Percentiles rank a stretch among this genome's conserved stretches.
These are phyloP conservation scores for Fusarium irregulare DNA, from an alignment of 2,329 filamentous ascomycete species.

Conservation along the genomic window DNA sequence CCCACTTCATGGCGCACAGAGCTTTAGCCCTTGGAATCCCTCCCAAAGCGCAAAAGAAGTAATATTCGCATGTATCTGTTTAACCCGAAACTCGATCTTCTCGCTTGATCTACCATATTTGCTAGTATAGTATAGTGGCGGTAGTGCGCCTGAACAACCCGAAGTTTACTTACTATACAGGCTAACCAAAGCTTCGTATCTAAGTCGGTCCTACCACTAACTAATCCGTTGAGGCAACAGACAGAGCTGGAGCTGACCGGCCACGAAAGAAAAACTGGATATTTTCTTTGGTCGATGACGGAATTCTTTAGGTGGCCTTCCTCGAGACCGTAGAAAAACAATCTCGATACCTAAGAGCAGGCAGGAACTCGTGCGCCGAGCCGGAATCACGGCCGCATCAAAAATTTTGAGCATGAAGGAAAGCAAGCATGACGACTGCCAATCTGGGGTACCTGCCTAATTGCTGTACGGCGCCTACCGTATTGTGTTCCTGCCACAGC, in stretches of 20 bases:
- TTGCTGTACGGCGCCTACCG: conserved; percentile 1
- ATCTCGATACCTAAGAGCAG: conserved; percentile 6
- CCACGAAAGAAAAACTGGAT: conserved; percentile 17
- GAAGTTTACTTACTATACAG: not conserved
- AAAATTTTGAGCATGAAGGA: conserved; percentile 7
- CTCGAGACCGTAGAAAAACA: not conserved
- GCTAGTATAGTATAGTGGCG: conserved; percentile 1
- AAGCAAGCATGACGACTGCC: conserved; percentile 35
- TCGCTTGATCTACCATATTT: conserved; percentile 8
- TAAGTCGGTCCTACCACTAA: conserved; percentile 23
- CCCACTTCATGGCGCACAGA: conserved; percentile 25
- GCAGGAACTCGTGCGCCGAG: conserved; percentile 29
- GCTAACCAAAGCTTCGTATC: conserved; percentile 23
- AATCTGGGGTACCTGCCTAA: conserved; percentile 12
- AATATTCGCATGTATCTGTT: conserved; percentile 14
- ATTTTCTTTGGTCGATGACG: conserved; percentile 26
- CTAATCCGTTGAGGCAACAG: conserved; percentile 13
- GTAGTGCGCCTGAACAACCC: conserved; percentile 1
- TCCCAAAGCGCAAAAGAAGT: conserved; percentile 3
- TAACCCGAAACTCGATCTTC: conserved; percentile 22
- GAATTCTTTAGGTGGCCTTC: not conserved
- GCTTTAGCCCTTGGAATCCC: conserved; percentile 9
- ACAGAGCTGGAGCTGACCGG: conserved; percentile 5
- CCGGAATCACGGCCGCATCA: conserved; percentile 35
- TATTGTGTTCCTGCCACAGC: conserved; percentile 22